Percentiles rank a stretch among this genome's conserved stretches.
These are phyloP conservation scores for Cystobasidium ongulense DNA, from an alignment of 768 basidiomycete species.

Conservation along the genomic window DNA sequence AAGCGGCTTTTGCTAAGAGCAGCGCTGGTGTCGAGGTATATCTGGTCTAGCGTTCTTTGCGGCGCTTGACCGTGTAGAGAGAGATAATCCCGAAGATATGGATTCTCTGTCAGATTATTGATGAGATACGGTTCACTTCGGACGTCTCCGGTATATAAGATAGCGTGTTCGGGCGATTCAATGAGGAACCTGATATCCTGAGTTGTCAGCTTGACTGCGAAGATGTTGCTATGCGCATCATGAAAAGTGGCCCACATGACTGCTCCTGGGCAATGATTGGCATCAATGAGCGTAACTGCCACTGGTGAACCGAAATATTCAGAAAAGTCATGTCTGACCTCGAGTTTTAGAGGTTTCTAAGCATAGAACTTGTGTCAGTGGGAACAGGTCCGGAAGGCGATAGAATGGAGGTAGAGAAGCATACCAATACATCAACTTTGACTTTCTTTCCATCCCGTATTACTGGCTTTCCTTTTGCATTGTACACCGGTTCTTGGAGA, in stretches of 20 bases:
- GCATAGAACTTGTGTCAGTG: too few species aligned
- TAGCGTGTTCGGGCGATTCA: constrained; percentile 64
- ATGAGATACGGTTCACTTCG: constrained; percentile 78
- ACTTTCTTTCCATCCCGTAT: constrained; percentile 13
- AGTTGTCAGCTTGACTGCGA: neutral
- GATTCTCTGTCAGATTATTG: constrained; percentile 59
- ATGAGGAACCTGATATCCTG: constrained; percentile 35
- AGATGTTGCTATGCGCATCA: neutral
- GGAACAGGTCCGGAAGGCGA: too few species aligned
- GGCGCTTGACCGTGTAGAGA: neutral
- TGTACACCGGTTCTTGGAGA: neutral
- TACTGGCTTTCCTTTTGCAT: constrained; percentile 10
- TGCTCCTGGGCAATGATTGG: constrained; percentile 33
- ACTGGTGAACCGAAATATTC: constrained; percentile 17
- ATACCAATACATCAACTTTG: constrained; percentile 3
- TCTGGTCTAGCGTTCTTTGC: constrained; percentile 41
- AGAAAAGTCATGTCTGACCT: constrained; percentile 25
- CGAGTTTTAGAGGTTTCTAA: constrained; percentile 14
- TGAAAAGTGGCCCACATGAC: constrained; percentile 10
- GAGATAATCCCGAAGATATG: constrained; percentile 60
- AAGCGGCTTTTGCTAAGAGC: constrained; percentile 49
- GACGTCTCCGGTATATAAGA: constrained; percentile 90
- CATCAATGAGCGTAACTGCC: constrained; percentile 30
- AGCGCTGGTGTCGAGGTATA: constrained; percentile 74
- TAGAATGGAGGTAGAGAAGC: neutral